Percentiles rank a stretch among this genome's conserved stretches.
Evolutionary conservation across 768 basidiomycete genomes (phyloP).

Genomic region (Galerina marginata): DNA sequence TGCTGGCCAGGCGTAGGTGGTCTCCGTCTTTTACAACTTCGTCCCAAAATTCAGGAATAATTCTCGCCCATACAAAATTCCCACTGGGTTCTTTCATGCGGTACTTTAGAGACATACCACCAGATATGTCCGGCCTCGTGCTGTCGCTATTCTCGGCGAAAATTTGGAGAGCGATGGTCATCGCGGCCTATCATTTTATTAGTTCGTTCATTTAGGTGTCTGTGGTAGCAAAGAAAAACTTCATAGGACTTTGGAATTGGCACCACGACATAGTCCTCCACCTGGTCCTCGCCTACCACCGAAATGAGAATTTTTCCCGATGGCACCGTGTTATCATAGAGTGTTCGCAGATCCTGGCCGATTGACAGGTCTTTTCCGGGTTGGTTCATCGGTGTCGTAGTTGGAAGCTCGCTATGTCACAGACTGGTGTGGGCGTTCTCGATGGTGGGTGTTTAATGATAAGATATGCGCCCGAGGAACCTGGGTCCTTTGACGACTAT

Average conservation of each 20-base stretch:
- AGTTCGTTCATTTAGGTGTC: not conserved
- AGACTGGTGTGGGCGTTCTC: too few relatives aligned
- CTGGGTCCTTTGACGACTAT: too few relatives aligned
- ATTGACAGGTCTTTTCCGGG: not conserved
- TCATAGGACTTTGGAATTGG: not conserved
- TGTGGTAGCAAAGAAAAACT: not conserved
- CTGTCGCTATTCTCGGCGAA: too few relatives aligned
- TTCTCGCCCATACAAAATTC: not conserved
- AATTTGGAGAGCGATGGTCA: too few relatives aligned
- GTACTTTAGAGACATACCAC: too few relatives aligned
- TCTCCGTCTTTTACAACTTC: constrained; percentile 1
- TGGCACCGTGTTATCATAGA: not conserved
- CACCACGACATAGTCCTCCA: not conserved
- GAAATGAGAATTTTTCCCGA: not conserved
- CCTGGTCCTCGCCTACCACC: not conserved
- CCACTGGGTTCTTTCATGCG: not conserved
- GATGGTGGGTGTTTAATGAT: too few relatives aligned
- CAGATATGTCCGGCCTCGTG: too few relatives aligned
- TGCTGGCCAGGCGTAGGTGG: not conserved
- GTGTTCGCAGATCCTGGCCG: not conserved
- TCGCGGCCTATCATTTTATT: too few relatives aligned
- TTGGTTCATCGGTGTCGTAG: not conserved
- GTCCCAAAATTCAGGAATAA: not conserved
- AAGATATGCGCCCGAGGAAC: too few relatives aligned
- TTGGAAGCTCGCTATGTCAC: too few relatives aligned